A percentile compares a stretch with the other conserved stretches of the same genome.
Conservation (phyloP, 2,329 filamentous ascomycete genomes). For the Pseudophaeomoniella oleicola region DNA sequence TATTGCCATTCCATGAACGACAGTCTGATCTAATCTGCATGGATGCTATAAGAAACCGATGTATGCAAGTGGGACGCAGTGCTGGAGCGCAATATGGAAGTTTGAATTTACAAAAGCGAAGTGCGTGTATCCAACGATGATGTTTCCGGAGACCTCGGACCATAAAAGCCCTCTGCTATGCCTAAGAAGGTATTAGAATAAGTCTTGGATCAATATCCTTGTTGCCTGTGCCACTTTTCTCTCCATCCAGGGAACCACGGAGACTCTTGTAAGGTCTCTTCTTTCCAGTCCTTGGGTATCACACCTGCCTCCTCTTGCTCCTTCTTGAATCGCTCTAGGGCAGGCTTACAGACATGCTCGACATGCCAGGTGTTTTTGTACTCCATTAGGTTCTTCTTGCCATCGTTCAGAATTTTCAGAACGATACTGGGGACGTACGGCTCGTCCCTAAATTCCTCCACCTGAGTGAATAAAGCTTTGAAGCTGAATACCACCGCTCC, state of each 20-base stretch:
- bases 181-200: too few species aligned
- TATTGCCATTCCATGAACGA: too few species aligned
- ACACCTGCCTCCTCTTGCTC: conserved; percentile 53
- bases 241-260: conserved; percentile 68
- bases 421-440: conserved; percentile 57
- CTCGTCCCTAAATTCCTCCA: conserved; percentile 56
- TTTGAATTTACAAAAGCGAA: too few species aligned
- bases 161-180: too few species aligned
- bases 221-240: conserved; percentile 53
- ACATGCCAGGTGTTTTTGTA: conserved; percentile 77
- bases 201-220: conserved; percentile 38
- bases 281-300: conserved; percentile 48
- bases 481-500: conserved; percentile 74
- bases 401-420: conserved; percentile 53
- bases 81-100: too few species aligned
- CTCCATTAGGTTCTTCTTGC: conserved; percentile 55
- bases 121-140: too few species aligned
- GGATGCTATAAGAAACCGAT: too few species aligned
- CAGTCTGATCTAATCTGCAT: too few species aligned
- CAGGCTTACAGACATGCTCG: conserved; percentile 55
- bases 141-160: too few species aligned
- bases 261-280: conserved; percentile 55
- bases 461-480: conserved; percentile 68
- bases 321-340: conserved; percentile 45
- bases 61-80: too few species aligned